Evolutionary conservation across 148 eudicot genomes (phyloP), one percentile per base, ranked within the genome.

Genomic region (Polygonum aviculare): DNA sequence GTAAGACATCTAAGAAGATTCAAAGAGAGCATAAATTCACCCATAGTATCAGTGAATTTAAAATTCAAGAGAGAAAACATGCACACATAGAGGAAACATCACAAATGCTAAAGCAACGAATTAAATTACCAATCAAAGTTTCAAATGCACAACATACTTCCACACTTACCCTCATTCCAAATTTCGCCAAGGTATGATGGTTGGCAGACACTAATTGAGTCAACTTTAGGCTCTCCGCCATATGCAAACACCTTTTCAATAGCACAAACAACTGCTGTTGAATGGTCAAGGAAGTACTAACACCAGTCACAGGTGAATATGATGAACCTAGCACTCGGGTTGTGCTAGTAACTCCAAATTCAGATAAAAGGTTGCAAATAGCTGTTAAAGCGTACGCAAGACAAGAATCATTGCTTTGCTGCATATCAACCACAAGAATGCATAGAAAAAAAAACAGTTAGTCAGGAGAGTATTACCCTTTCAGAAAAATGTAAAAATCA

Each of bases 311-410:
- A 69, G 91, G 91, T 54, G 93, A 86, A 80, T 83, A 87, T 3
- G 98, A 89, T 54, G 97, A 85, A 79, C 97, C 97, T 80, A 90
- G 87, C 69, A 92, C 81, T 75, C 98, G 88, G 39, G 91, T 81
- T 52, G 87, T 82, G 69, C 85, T 86, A 71, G 93, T 86, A 70
- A 89, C 77, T 74, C 99, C 93, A 79, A 91, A 82, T 82, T 91
- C 91, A 82, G 96, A 91, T 77, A 95, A 79, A 78, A 95, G 81
- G 82, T 86, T 93, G 78, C 96, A 92, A 60, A 95, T 93, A 69
- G 93, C 94, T 54, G 97, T 78, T 79, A 95, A 86, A 38, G 98
- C 89, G 82, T 93, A 87, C 16, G 97, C 96, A 83, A 95, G 99
- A 86, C 97, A 93, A 33, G 89, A 83, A 75, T 95, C 99, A 84